Conservation (phyloP, 2,329 filamentous ascomycete genomes). For the Stenocarpella maydis region DNA sequence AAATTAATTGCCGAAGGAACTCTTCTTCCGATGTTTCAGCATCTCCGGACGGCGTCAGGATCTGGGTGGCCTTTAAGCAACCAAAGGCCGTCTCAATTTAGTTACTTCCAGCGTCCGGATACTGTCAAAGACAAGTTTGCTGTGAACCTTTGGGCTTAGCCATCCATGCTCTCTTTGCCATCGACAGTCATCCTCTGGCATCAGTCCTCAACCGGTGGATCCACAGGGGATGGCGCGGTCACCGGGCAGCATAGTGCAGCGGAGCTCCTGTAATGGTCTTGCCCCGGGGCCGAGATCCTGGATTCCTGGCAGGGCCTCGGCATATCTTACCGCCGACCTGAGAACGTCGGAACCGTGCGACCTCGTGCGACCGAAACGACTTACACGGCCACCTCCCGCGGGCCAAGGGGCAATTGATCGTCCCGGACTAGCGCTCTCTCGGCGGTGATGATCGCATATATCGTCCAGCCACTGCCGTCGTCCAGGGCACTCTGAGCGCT, state of each 20-base stretch:
- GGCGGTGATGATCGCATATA: background rate
- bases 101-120: background rate
- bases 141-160: background rate
- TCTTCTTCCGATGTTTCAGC: background rate
- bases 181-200: too few species aligned
- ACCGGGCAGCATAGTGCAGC: background rate
- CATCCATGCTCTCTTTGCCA: background rate
- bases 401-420: background rate
- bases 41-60: background rate
- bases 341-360: background rate
- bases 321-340: background rate
- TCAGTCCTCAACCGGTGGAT: background rate
- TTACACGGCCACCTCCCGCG: background rate
- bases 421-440: background rate
- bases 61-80: background rate
- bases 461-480: background rate
- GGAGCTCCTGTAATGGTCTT: background rate
- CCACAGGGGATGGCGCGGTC: background rate
- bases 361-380: background rate
- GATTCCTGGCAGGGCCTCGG: background rate
- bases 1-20: background rate
- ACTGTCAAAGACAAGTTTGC: background rate
- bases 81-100: background rate
- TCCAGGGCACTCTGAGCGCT: background rate
- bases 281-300: too few species aligned